Evolutionary conservation across 1,284 basidiomycete species (phyloP), one percentile per base, ranked within the genome.

Genomic region (Cutaneotrichosporon cavernicola): DNA sequence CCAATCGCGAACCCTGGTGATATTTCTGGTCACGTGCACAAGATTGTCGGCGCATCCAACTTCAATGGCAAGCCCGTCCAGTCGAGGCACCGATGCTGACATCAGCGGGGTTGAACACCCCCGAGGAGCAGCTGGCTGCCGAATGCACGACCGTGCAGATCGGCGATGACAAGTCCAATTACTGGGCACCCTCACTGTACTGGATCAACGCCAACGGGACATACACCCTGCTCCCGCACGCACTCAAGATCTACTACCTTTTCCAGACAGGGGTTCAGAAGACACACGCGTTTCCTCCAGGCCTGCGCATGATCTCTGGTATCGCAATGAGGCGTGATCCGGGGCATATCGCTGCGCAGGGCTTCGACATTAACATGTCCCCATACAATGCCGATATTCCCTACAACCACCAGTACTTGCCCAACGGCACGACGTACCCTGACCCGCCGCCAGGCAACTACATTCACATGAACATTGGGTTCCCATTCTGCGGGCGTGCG

Each of bases 251-350:
- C 46, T 63, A 63, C 51, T 34, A 62, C 43, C 70, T 18, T 1
- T n/a, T 36, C 43, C 14, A 34, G 8, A 49, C n/a, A 7, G 5
- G 59, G 69, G 14, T 77, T 76, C 63, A 68, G 26, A 50, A 40
- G 18, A 18, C 77, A 67, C 77, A 79, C 68, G 76, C 80, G 26
- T 80, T 77, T 70, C 78, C 80, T 0, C 66, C 68, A 8, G 78
- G 78, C 16, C 64, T 80, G 8, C 71, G 73, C 18, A 79, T 80
- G 76, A 67, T 81, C 52, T 61, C 68, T 5, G 80, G 80, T 4
- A 56, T 67, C 10, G 66, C 76, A 10, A 69, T 58, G 58, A 49
- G 38, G 11, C 65, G 73, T n/a, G 65, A 74, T 61, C 32, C 56
- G 4, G 56, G 61, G 4, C 65, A 65, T 14, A 7, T 14, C 7